phyloP scores from a whole-genome alignment of 768 basidiomycete species.

The Lactarius psammicola region DNA sequence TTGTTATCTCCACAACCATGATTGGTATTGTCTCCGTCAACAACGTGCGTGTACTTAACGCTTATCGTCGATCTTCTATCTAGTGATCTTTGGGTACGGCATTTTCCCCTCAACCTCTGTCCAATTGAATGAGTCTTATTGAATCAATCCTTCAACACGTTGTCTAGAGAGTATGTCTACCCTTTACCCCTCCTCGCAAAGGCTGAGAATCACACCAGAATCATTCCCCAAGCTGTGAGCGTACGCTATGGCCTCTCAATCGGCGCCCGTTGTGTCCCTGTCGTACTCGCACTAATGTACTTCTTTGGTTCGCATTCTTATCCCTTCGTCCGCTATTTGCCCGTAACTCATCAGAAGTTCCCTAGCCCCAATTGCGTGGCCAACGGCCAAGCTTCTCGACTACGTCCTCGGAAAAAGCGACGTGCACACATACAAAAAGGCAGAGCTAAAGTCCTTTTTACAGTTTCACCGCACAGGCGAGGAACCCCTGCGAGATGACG shows the following conservation, averaged over 20 bases:
- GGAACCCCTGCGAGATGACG: conserved; percentile 77
- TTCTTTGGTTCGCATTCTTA: conserved; percentile 40
- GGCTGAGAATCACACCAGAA: conserved; percentile 37
- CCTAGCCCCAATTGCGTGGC: conserved; percentile 55
- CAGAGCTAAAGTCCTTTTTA: conserved; percentile 61
- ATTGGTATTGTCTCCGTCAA: conserved; percentile 47
- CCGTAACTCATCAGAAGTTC: neutral
- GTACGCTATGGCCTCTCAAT: conserved; percentile 58
- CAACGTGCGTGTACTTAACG: neutral
- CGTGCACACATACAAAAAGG: conserved; percentile 76
- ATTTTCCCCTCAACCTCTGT: neutral
- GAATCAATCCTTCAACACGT: neutral
- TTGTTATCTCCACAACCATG: conserved; percentile 73
- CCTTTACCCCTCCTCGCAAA: neutral
- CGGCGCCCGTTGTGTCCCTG: conserved; percentile 51
- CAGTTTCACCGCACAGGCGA: conserved; percentile 73
- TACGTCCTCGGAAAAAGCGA: conserved; percentile 73
- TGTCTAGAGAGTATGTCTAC: conserved; percentile 15
- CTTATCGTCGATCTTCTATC: conserved; percentile 8
- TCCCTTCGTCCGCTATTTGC: conserved; percentile 2
- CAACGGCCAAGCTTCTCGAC: conserved; percentile 73
- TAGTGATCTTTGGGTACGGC: conserved; percentile 80
- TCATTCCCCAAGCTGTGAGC: conserved; percentile 74
- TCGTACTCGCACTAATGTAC: conserved; percentile 53
- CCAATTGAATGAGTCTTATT: neutral